Conservation (phyloP, 768 basidiomycete genomes). For the Serendipita vermifera region DNA sequence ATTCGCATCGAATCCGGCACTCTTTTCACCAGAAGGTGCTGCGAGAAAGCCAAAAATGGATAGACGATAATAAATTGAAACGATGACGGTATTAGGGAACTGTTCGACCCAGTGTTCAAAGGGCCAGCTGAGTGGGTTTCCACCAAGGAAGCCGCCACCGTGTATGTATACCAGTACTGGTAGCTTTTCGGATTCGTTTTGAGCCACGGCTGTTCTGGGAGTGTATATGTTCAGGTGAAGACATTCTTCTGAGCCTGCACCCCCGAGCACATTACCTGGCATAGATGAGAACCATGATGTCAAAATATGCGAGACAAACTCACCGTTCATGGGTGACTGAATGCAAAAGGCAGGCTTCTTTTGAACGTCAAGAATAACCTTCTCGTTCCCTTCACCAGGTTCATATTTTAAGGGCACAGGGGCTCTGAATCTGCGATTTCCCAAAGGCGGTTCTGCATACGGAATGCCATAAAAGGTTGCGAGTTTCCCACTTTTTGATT, state of each 20-base stretch:
- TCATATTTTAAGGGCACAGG: conserved; percentile 38
- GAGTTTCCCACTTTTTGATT: background rate
- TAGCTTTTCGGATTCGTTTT: conserved; percentile 16
- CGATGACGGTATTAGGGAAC: conserved; percentile 44
- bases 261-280: conserved; percentile 42
- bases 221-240: conserved; percentile 52
- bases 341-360: conserved; percentile 46
- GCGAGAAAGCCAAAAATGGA: conserved; percentile 51
- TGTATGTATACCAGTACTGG: conserved; percentile 32
- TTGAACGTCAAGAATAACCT: conserved; percentile 38
- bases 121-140: conserved; percentile 53
- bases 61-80: conserved; percentile 54
- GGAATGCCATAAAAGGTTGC: conserved; percentile 21
- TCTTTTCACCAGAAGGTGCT: conserved; percentile 29
- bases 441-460: conserved; percentile 28
- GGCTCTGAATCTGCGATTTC: conserved; percentile 28
- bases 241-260: conserved; percentile 54
- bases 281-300: background rate
- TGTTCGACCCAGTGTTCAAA: conserved; percentile 55
- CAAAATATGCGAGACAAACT: conserved; percentile 14
- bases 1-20: conserved; percentile 35
- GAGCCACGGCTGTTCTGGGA: conserved; percentile 35
- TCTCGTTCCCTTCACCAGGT: conserved; percentile 24
- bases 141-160: conserved; percentile 38
- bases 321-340: conserved; percentile 42